Evolutionary conservation across 192 early-diverging fungal genomes (phyloP), one percentile per base, ranked within the genome.

Genomic region (Ramicandelaber brevisporus): DNA sequence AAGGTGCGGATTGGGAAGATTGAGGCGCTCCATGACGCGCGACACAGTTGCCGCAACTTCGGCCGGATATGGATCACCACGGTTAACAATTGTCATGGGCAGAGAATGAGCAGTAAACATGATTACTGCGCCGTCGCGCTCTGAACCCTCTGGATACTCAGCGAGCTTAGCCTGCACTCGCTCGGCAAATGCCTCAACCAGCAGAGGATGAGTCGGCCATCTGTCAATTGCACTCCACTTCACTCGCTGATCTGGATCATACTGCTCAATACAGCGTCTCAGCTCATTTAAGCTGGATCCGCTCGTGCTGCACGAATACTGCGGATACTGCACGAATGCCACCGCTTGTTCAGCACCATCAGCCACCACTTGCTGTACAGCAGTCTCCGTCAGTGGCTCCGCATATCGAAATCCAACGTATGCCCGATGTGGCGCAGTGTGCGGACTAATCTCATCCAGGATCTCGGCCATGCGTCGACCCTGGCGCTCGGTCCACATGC

Each of bases 41-140:
- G 78, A 47, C 0, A 86, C 78, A 0, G 74, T 89, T 0, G 77
- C 73, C 16, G 73, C 77, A 0, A 89, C 81, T 43, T 95, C 85
- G 17, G 56, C 50, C 7, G 74, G 72, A 31, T 89, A 95, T 0
- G 80, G 55, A 48, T 89, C 85, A 17, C 90, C 90, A 9, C 80
- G 63, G 44, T 84, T 78, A 20, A 97, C 80, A 3, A 86, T 71
- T 0, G 68, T 63, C 68, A 97, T 80, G 11, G 90, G 90, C 17
- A 97, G 49, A 5, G 87, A 92, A 49, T 97, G 90, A 1, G 90
- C 90, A 6, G 87, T 88, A 41, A 97, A 97, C 26, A 97, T 43
- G 19, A 97, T 60, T 4, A 86, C 54, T 14, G 83, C 79, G 19
- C 63, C 52, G 26, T 63, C 40, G 6, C 81, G 70, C 21, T 65